Base-by-base conservation (phyloP, 768 basidiomycete genomes). In the Candolleomyces efflorescens region DNA sequence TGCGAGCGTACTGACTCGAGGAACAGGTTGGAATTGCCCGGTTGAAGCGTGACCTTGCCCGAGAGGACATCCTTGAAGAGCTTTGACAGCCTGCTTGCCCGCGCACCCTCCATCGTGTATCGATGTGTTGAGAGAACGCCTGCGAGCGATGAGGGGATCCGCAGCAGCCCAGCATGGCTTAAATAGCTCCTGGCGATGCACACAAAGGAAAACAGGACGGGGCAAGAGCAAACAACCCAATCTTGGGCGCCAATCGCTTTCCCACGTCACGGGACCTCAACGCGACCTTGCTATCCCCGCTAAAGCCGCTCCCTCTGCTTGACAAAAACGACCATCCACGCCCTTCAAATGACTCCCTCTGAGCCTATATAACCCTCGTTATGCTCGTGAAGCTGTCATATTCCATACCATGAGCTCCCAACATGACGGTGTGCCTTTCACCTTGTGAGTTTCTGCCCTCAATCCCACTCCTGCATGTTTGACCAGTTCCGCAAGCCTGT, bases 1-100 rank as follows among this genome's bases (percentile, higher is more conserved):
- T 79, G 77, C 4, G 59, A 55, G 62, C 65, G 77, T 23, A 84
- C 67, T 5, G 75, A 79, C 55, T 84, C 75, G 2, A 84, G 67
- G 59, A 84, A 84, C 12, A 67, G 71, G 7, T 17, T 45, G 3
- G 49, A n/a, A 22, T 72, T 73, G 15, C 62, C 56, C 24, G 63
- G 52, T 2, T 69, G 63, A 2, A 80, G 38, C 1, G 47, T 17
- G 0, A 55, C 56, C 39, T 64, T 64, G 17, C 76, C 77, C 4
- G 47, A 24, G 5, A 78, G 56, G 23, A 79, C 64, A 22, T 63
- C 53, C 9, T 69, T 53, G 54, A 81, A 73, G 23, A 69, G 62
- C 59, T 73, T 78, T 17, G 59, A 62, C 23, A 81, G 63, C 46
- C 56, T 67, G 48, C 41, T 47, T n/a, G 49, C 54, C 46, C 59